phyloP scores from a whole-genome alignment of 169 alveolate genomes.

The Eimeria acervulina region DNA sequence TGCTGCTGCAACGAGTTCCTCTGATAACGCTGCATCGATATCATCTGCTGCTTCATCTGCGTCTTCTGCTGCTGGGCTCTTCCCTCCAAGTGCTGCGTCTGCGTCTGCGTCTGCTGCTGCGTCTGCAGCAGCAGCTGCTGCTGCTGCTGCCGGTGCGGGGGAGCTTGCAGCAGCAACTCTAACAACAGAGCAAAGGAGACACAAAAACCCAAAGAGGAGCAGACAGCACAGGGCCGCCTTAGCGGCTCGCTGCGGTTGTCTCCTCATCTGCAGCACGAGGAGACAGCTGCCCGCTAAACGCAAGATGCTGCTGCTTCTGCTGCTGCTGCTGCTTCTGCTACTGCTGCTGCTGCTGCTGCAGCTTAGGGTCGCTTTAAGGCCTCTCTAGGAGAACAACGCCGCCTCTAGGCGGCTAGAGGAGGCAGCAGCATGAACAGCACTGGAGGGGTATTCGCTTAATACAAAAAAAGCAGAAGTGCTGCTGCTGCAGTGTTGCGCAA shows the following conservation, averaged over 20 bases:
- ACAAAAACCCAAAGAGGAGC: no score
- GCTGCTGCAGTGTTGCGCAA: not conserved
- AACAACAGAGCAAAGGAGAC: no score
- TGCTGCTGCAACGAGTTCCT: no score
- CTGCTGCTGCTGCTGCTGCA: slow-evolving; percentile 12
- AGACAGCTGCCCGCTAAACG: not conserved
- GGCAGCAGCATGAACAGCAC: not conserved
- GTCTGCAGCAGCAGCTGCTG: not conserved
- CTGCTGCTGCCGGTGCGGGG: not conserved
- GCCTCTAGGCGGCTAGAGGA: not conserved
- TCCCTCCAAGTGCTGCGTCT: not conserved
- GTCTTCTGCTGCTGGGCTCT: not conserved
- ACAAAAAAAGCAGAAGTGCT: not conserved
- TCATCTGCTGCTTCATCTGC: not conserved
- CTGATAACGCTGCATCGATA: no score
- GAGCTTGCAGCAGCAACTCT: not conserved
- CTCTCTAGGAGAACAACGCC: not conserved
- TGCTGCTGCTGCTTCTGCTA: not conserved
- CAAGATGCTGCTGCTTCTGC: not conserved
- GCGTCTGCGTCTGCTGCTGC: not conserved
- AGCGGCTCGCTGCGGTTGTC: not conserved
- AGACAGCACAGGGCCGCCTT: no score
- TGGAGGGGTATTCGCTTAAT: not conserved
- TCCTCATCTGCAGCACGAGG: no score
- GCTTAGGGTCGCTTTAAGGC: not conserved